Percentiles rank a stretch among this genome's conserved stretches.
These are phyloP conservation scores for Hibiscus mutabilis DNA, from an alignment of 345 rosid species.

Conservation along the genomic window DNA sequence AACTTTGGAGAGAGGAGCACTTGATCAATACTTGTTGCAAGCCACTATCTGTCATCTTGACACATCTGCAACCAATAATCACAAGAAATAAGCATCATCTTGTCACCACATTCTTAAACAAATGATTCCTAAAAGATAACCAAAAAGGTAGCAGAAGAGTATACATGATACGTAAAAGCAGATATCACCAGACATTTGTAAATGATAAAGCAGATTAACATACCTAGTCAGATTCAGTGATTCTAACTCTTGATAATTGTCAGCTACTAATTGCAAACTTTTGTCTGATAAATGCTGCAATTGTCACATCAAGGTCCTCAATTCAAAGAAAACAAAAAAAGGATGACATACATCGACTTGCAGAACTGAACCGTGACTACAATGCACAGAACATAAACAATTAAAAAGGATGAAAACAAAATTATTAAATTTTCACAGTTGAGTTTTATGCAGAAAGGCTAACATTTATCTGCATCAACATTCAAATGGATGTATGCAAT, in stretches of 20 bases:
- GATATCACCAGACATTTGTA: not conserved
- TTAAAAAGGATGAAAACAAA: not conserved
- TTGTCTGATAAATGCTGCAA: conserved; percentile 65
- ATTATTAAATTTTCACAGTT: not conserved
- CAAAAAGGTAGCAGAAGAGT: not conserved
- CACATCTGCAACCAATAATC: conserved; percentile 43
- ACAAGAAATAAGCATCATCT: not conserved
- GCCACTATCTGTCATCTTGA: conserved; percentile 78
- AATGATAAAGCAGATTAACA: not conserved
- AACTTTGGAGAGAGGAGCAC: conserved; percentile 52
- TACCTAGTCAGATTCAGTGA: conserved; percentile 82
- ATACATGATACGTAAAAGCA: not conserved
- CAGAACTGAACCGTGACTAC: not conserved
- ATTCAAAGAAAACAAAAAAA: conserved; percentile 8
- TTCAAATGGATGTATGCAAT: not conserved
- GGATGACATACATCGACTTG: not conserved
- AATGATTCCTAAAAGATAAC: not conserved
- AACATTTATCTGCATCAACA: not conserved
- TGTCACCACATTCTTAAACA: not conserved
- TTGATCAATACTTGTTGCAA: conserved; percentile 54
- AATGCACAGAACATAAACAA: not conserved
- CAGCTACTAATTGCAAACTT: conserved; percentile 67
- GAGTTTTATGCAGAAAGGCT: not conserved
- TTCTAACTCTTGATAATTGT: conserved; percentile 53
- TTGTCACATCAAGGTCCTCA: conserved; percentile 11